Evolutionary conservation across 495 filamentous ascomycete species (phyloP).

Genomic region (Annulohypoxylon maeteangense): DNA sequence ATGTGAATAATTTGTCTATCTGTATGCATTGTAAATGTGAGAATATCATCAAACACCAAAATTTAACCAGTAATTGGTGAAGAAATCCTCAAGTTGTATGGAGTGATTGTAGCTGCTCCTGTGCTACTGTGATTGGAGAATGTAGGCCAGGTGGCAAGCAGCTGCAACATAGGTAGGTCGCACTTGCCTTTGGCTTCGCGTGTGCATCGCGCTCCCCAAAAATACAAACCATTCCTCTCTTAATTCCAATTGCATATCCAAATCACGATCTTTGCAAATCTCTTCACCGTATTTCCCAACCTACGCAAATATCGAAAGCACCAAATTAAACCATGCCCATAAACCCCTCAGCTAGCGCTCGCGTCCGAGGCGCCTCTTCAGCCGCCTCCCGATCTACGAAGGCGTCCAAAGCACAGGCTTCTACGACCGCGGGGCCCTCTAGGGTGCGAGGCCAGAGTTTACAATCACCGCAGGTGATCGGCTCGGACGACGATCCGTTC

Average conservation of each 20-base stretch:
- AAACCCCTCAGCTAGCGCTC: constrained; percentile 24
- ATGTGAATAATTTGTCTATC: constrained; percentile 8
- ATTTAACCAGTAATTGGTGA: not conserved
- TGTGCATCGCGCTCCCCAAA: not conserved
- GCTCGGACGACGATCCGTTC: constrained; percentile 38
- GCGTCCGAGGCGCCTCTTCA: constrained; percentile 26
- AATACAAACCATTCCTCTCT: not conserved
- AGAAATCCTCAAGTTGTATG: not conserved
- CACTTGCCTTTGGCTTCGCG: not conserved
- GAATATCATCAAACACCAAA: not conserved
- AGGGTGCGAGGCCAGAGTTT: constrained; percentile 16
- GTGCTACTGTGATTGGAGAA: constrained; percentile 11
- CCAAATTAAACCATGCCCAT: constrained; percentile 25
- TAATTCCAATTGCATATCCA: not conserved
- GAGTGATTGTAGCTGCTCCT: not conserved
- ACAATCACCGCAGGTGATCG: constrained; percentile 9
- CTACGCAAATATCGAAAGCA: not conserved
- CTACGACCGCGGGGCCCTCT: constrained; percentile 14
- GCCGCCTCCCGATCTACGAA: constrained; percentile 23
- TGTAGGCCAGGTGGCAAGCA: constrained; percentile 31
- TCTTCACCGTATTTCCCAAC: not conserved
- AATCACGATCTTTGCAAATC: not conserved
- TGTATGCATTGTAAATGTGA: not conserved
- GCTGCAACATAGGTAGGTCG: constrained; percentile 15
- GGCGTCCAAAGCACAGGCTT: constrained; percentile 11